Conservation (phyloP, 495 filamentous ascomycete genomes). For the Penicillium paradoxum region DNA sequence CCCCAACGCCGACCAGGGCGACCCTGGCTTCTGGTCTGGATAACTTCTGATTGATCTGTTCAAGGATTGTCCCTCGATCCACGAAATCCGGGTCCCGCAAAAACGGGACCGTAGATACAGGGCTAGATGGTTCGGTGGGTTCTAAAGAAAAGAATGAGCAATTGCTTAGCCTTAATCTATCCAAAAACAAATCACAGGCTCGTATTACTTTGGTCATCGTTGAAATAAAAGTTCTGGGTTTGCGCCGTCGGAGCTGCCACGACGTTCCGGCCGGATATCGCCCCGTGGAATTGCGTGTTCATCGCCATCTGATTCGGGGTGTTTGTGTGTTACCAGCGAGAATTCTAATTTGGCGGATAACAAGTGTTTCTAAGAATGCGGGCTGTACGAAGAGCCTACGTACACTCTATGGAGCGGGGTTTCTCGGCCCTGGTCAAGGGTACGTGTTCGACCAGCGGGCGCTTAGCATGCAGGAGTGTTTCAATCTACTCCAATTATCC, state of each 20-base stretch:
- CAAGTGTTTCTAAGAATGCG: background rate
- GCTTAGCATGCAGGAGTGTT: background rate
- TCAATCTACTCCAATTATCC: background rate
- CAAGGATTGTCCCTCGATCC: background rate
- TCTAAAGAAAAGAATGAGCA: background rate
- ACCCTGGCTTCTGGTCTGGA: background rate
- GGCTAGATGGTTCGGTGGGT: background rate
- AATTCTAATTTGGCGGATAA: background rate
- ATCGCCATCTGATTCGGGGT: background rate
- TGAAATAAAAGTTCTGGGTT: background rate
- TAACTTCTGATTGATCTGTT: background rate
- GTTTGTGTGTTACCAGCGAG: background rate
- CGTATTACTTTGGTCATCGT: background rate
- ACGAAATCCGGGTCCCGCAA: background rate
- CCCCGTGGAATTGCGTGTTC: background rate
- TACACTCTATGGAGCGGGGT: background rate
- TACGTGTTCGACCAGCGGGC: background rate
- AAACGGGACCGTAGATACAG: background rate
- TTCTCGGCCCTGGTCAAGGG: slow-evolving; percentile 1
- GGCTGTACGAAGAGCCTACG: background rate
- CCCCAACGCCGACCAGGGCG: background rate
- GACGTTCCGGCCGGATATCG: background rate
- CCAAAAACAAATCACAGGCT: background rate
- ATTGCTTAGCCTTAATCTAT: background rate
- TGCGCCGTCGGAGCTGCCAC: background rate